Evolutionary conservation across 305 asterid species (phyloP).

Genomic region (Fraxinus sp.): DNA sequence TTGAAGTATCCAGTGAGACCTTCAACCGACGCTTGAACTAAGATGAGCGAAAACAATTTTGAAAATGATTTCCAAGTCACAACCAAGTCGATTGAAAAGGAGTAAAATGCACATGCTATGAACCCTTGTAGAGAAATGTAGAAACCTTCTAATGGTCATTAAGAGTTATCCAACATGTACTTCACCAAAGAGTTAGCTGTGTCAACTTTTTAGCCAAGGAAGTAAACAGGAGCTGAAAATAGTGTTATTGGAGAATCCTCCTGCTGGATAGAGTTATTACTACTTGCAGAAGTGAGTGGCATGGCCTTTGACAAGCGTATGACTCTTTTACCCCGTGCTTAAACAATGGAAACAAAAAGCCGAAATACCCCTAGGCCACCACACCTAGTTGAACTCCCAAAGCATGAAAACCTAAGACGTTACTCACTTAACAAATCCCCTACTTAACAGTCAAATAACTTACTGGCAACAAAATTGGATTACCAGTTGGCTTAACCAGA

Average conservation of each 20-base stretch:
- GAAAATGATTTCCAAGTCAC: background rate
- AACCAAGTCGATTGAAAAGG: background rate
- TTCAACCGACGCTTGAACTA: background rate
- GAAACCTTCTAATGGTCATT: background rate
- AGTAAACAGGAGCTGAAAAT: background rate
- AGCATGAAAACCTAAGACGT: background rate
- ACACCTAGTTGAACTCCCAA: conserved; percentile 1
- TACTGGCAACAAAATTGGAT: background rate
- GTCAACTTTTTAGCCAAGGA: background rate
- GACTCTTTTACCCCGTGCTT: background rate
- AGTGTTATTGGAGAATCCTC: background rate
- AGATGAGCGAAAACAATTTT: background rate
- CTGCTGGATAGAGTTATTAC: background rate
- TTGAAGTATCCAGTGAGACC: background rate
- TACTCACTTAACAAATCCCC: background rate
- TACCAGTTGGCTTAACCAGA: conserved; percentile 1
- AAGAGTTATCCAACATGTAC: background rate
- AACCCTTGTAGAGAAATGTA: background rate
- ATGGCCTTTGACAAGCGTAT: background rate
- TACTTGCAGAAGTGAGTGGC: background rate
- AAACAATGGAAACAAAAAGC: background rate
- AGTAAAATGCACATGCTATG: background rate
- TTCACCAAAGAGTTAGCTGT: background rate
- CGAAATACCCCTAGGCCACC: background rate
- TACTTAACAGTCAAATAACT: background rate